phyloP scores from a whole-genome alignment of 768 basidiomycete genomes.

The Calocybe indica region DNA sequence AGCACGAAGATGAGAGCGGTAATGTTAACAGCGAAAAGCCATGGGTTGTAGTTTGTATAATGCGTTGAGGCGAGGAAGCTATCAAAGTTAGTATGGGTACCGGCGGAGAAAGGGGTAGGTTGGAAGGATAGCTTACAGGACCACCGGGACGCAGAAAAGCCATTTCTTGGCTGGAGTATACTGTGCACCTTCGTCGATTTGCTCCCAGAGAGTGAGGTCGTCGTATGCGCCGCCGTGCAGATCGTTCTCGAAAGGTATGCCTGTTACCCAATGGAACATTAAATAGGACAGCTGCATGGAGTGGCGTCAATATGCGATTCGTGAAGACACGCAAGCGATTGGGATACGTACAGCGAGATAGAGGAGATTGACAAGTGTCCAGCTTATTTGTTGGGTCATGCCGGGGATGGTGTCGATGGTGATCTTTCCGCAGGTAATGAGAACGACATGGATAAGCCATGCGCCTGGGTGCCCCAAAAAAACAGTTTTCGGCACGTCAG shows the following conservation, averaged over 20 bases:
- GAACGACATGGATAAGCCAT: slow-evolving; percentile 95
- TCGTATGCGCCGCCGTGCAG: slow-evolving; percentile 93
- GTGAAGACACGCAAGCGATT: background rate
- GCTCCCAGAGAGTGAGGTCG: slow-evolving; percentile 97
- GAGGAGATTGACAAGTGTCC: slow-evolving; percentile 88
- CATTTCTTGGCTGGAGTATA: slow-evolving; percentile 99
- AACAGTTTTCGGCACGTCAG: slow-evolving; percentile 1
- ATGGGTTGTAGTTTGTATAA: slow-evolving; percentile 95
- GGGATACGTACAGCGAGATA: slow-evolving; percentile 75
- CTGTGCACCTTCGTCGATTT: slow-evolving; percentile 97
- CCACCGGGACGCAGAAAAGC: slow-evolving; percentile 85
- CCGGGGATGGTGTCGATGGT: slow-evolving; percentile 92
- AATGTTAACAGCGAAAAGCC: slow-evolving; percentile 88
- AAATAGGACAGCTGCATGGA: slow-evolving; percentile 78
- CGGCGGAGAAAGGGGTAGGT: slow-evolving; percentile 1
- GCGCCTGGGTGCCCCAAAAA: slow-evolving; percentile 56
- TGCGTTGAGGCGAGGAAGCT: slow-evolving; percentile 98
- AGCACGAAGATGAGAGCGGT: slow-evolving; percentile 73
- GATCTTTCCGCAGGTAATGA: slow-evolving; percentile 87
- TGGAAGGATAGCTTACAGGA: slow-evolving; percentile 56
- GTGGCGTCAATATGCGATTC: background rate
- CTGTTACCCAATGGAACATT: slow-evolving; percentile 98
- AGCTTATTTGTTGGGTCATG: slow-evolving; percentile 90
- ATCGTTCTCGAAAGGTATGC: slow-evolving; percentile 89
- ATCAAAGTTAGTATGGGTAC: slow-evolving; percentile 8